Percentiles rank a stretch among this genome's conserved stretches.
These are phyloP conservation scores for Amanita jacksonii DNA, from an alignment of 768 basidiomycete genomes.

Conservation along the genomic window DNA sequence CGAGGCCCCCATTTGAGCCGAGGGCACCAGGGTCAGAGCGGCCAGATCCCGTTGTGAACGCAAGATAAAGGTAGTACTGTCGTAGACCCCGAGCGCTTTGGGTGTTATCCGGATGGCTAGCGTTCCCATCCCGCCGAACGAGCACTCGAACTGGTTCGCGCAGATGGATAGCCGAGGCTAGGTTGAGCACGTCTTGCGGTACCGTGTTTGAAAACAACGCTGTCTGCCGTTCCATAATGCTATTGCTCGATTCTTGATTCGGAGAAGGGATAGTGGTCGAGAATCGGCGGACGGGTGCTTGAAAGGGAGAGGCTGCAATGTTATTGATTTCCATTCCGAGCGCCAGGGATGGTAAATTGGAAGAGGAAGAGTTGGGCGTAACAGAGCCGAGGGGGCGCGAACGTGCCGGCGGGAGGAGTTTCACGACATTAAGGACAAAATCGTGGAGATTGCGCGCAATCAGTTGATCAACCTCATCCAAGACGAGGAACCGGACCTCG, in stretches of 20 bases:
- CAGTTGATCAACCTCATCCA: conserved; percentile 97
- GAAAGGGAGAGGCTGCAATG: conserved; percentile 26
- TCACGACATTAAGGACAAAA: conserved; percentile 88
- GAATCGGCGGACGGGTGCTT: conserved; percentile 39
- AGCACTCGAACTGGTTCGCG: conserved; percentile 97
- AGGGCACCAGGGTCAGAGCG: conserved; percentile 44
- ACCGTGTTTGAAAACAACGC: conserved; percentile 98
- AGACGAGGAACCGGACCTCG: conserved; percentile 87
- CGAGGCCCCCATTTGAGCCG: conserved; percentile 50
- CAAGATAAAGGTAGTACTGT: conserved; percentile 94
- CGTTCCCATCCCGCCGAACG: conserved; percentile 84
- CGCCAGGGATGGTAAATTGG: conserved; percentile 33
- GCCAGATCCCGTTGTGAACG: conserved; percentile 76
- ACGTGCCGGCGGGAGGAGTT: conserved; percentile 82
- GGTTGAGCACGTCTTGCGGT: conserved; percentile 94
- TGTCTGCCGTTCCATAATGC: conserved; percentile 63
- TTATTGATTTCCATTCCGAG: conserved; percentile 36
- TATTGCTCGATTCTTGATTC: conserved; percentile 22
- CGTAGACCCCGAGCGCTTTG: conserved; percentile 79
- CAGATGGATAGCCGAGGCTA: conserved; percentile 87
- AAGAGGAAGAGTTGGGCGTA: conserved; percentile 29
- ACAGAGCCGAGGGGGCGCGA: conserved; percentile 47
- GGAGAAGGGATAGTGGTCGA: conserved; percentile 47
- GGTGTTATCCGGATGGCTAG: conserved; percentile 51
- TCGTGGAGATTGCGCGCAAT: conserved; percentile 97